Percentiles rank a stretch among this genome's conserved stretches.
phyloP scores from a whole-genome alignment of 257 asterid genomes.

The Ehretia macrophylla region DNA sequence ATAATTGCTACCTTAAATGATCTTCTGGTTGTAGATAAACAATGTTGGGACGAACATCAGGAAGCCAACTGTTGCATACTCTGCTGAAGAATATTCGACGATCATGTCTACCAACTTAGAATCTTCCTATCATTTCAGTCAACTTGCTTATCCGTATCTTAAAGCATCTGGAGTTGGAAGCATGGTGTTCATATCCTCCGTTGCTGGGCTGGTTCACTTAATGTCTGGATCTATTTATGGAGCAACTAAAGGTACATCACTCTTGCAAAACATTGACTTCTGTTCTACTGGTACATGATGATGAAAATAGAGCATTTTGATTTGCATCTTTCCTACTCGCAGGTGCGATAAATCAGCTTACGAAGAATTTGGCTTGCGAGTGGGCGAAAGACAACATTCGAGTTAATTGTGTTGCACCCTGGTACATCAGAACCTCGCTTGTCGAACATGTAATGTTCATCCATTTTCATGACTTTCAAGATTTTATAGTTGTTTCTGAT shows the following conservation, averaged over 20 bases:
- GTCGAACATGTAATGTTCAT: slow-evolving; percentile 54
- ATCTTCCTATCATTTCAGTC: slow-evolving; percentile 80
- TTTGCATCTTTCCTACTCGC: slow-evolving; percentile 12
- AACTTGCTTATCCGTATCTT: slow-evolving; percentile 77
- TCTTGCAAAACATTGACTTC: not conserved
- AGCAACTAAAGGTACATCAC: slow-evolving; percentile 67
- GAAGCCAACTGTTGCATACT: slow-evolving; percentile 79
- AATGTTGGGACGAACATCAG: slow-evolving; percentile 89
- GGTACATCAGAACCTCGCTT: slow-evolving; percentile 86
- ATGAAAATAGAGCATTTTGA: slow-evolving; percentile 2
- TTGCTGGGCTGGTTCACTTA: slow-evolving; percentile 63
- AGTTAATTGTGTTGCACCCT: slow-evolving; percentile 87
- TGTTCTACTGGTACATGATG: slow-evolving; percentile 6
- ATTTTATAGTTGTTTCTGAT: not conserved
- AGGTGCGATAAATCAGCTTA: slow-evolving; percentile 96
- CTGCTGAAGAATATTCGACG: slow-evolving; percentile 63
- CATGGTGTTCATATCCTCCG: slow-evolving; percentile 82
- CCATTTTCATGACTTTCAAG: slow-evolving; percentile 11
- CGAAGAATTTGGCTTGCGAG: slow-evolving; percentile 87
- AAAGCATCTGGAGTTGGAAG: slow-evolving; percentile 78
- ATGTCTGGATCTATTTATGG: slow-evolving; percentile 85
- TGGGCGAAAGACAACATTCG: slow-evolving; percentile 94
- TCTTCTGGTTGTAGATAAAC: slow-evolving; percentile 47
- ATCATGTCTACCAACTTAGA: slow-evolving; percentile 83
- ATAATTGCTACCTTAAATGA: not conserved